Evolutionary conservation across 305 asterid species (phyloP).

Genomic region (Coffea humblotiana): DNA sequence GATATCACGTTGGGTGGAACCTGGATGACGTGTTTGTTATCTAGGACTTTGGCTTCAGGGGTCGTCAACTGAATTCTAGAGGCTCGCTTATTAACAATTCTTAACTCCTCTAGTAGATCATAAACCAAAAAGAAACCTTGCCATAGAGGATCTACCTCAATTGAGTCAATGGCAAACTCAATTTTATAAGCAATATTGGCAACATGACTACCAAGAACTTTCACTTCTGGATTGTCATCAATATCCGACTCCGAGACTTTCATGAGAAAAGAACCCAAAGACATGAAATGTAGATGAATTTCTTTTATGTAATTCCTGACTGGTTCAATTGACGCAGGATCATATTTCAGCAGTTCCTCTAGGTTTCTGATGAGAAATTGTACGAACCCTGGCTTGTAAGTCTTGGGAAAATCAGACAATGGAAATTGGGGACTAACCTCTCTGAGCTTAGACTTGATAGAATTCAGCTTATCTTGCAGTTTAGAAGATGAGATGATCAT

Average conservation of each 20-base stretch:
- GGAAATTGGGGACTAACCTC: neutral
- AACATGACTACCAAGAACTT: too few species aligned
- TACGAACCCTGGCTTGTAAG: conserved; percentile 6
- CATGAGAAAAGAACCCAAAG: conserved; percentile 2
- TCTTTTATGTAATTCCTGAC: conserved; percentile 10
- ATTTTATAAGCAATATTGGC: too few species aligned
- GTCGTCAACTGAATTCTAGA: too few species aligned
- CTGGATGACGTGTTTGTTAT: neutral
- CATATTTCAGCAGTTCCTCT: neutral
- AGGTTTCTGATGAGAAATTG: conserved; percentile 8
- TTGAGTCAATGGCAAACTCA: too few species aligned
- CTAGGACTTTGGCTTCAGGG: too few species aligned
- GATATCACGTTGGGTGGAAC: neutral
- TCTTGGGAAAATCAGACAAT: neutral
- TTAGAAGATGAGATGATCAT: neutral
- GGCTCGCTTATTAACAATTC: too few species aligned
- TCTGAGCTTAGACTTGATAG: conserved; percentile 4
- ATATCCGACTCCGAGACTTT: neutral
- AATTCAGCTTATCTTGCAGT: neutral
- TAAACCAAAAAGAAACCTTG: too few species aligned
- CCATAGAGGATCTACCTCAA: too few species aligned
- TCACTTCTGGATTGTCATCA: too few species aligned
- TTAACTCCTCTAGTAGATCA: too few species aligned
- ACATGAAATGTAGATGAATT: neutral
- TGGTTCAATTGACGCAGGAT: neutral